Base-by-base conservation (phyloP, 2,329 filamentous ascomycete species). In the Aschersonia sp. region DNA sequence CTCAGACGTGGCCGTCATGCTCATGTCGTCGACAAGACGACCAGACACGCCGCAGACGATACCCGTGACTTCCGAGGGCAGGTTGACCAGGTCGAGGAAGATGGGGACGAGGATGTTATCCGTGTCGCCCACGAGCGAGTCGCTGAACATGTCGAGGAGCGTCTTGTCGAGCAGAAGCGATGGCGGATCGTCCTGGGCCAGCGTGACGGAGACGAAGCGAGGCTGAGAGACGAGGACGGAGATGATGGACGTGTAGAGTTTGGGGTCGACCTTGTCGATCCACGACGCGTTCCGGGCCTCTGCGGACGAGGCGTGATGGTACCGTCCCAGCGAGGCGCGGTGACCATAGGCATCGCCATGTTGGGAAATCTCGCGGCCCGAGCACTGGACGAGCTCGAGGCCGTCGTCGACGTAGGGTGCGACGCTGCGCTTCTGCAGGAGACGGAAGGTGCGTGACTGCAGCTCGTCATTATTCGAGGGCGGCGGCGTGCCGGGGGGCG, bases 11-110 rank as follows among this genome's bases (percentile, higher is more conserved):
- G 69, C 67, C 35, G 62, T 61, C 55, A 67, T 67, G 47, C 71
- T 65, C 62, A 87, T 81, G 43, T 85, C 84, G 45, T 84, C 79
- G 1, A 88, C 84, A 31, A 97, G 71, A 47, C 81, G 76, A 30
- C 88, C 87, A 0, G 90, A 89, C 2, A 98, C 87, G 31, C 92
- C 90, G 55, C 89, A 95, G 4, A 98, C 87, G 49, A 98, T 95
- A 29, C 90, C 90, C 0, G 89, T 94, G 6, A 87, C 88, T 62
- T 95, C 87, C 41, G 90, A 74, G 0, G 90, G 86, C 41, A 97
- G 69, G 41, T 79, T 79, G 22, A 78, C 79, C 30, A 98, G 73
- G 56, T 97, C 87, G 4, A 98, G 74, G 49, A 88, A 90, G 55
- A 98, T 92, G 1, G 92, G 88, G 2, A 94, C 79, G 35, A 89